A percentile compares a stretch with the other conserved stretches of the same genome.
These are phyloP conservation scores for Verbena officinalis DNA, from an alignment of 257 asterid species.

Conservation along the genomic window DNA sequence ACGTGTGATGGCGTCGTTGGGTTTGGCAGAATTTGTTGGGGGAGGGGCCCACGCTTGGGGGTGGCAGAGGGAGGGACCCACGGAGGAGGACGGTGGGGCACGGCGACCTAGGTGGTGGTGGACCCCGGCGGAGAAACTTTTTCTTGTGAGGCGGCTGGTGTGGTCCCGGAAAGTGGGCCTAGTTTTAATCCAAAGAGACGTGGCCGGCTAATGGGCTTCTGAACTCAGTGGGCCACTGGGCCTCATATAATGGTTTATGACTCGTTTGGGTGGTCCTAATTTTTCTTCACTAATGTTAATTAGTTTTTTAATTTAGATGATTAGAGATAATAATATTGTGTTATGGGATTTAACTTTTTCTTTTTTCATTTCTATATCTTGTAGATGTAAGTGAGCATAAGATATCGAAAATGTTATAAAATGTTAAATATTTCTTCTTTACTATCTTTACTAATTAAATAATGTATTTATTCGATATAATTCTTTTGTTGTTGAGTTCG, in stretches of 20 bases:
- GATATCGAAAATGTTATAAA: too few relatives aligned
- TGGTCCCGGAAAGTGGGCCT: slow-evolving; percentile 44
- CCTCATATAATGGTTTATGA: slow-evolving; percentile 21
- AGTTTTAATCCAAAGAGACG: slow-evolving; percentile 29
- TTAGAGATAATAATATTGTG: slow-evolving; percentile 16
- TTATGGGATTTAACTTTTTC: background rate
- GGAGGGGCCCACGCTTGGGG: slow-evolving; percentile 21
- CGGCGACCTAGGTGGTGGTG: slow-evolving; percentile 25
- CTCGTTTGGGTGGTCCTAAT: slow-evolving; percentile 26
- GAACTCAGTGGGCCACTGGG: slow-evolving; percentile 45
- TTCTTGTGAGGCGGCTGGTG: slow-evolving; percentile 36
- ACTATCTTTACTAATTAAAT: too few relatives aligned
- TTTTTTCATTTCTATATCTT: too few relatives aligned
- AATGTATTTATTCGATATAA: too few relatives aligned
- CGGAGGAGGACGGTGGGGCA: slow-evolving; percentile 14
- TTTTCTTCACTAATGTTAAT: background rate
- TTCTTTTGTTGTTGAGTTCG: too few relatives aligned
- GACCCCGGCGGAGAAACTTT: slow-evolving; percentile 27
- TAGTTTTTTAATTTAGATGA: background rate
- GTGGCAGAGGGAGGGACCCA: slow-evolving; percentile 25
- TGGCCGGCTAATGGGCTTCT: slow-evolving; percentile 42
- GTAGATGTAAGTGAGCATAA: too few relatives aligned
- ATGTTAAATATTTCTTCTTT: too few relatives aligned
- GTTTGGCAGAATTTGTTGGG: slow-evolving; percentile 20
- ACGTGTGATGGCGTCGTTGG: slow-evolving; percentile 32